Evolutionary conservation across 148 eudicot species (phyloP).

Genomic region (Simmondsia chinensis): DNA sequence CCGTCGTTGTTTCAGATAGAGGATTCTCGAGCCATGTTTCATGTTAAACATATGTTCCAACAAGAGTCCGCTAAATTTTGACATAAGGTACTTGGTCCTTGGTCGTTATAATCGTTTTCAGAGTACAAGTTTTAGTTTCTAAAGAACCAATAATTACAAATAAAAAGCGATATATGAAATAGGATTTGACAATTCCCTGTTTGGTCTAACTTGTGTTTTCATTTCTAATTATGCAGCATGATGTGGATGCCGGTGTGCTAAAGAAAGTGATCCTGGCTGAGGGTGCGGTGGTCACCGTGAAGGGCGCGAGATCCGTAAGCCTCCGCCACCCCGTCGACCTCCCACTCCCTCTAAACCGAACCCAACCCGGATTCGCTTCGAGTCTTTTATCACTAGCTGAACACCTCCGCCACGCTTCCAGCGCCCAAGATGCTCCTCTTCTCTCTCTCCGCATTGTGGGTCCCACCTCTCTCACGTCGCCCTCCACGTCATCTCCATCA

Average conservation of each 20-base stretch:
- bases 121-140: too few relatives aligned
- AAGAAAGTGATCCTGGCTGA: conserved; percentile 77
- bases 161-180: too few relatives aligned
- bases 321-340: conserved; percentile 82
- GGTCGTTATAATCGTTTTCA: too few relatives aligned
- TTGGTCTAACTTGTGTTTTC: background rate
- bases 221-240: conserved; percentile 44
- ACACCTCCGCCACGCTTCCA: conserved; percentile 52
- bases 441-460: conserved; percentile 90
- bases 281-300: conserved; percentile 87
- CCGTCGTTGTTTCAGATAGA: too few relatives aligned
- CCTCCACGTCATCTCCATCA: conserved; percentile 53
- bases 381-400: conserved; percentile 71
- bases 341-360: conserved; percentile 70
- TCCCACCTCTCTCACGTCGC: conserved; percentile 81
- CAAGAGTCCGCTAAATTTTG: too few relatives aligned
- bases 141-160: too few relatives aligned
- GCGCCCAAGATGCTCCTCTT: conserved; percentile 29
- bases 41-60: too few relatives aligned
- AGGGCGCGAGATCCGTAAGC: conserved; percentile 90
- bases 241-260: conserved; percentile 87
- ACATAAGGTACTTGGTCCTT: too few relatives aligned
- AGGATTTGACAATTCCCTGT: too few relatives aligned
- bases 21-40: too few relatives aligned
- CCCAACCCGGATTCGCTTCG: conserved; percentile 53